Evolutionary conservation across 306 rosid species (phyloP).

Genomic region (Trifolium subterraneum): DNA sequence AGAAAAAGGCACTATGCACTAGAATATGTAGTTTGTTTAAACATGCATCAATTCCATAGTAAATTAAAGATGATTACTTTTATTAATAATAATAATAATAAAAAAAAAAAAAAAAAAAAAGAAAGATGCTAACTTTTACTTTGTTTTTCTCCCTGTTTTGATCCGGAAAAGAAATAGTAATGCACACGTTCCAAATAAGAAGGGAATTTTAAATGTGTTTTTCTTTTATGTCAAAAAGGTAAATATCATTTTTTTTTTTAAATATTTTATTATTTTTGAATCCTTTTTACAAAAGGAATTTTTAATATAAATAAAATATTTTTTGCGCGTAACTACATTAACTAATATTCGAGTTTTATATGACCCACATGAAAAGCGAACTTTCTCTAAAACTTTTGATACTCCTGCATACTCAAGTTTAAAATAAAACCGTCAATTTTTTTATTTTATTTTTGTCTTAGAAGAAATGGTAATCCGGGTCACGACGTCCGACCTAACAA

Average conservation of each 20-base stretch:
- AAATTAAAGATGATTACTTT: too few species aligned
- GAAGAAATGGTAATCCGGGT: too few species aligned
- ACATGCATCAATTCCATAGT: neutral
- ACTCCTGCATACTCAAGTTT: too few species aligned
- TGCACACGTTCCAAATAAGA: slow-evolving; percentile 22
- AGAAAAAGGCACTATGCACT: neutral
- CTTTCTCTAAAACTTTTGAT: too few species aligned
- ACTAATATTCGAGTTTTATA: too few species aligned
- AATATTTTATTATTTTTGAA: neutral
- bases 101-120: neutral
- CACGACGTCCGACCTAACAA: too few species aligned
- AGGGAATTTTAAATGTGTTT: neutral
- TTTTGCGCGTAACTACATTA: too few species aligned
- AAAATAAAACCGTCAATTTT: too few species aligned
- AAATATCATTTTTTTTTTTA: neutral
- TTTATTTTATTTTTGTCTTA: too few species aligned
- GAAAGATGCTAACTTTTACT: neutral
- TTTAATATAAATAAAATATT: too few species aligned
- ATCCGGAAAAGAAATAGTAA: slow-evolving; percentile 10
- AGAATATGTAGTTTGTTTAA: neutral
- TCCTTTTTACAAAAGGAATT: neutral
- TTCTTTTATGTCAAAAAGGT: too few species aligned
- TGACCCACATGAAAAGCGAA: too few species aligned
- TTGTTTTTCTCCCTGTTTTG: neutral
- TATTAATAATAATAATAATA: neutral